Percentiles rank a stretch among this genome's conserved stretches.
phyloP scores from a whole-genome alignment of 1,284 basidiomycete species.

The Apiotrichum veenhuisii region DNA sequence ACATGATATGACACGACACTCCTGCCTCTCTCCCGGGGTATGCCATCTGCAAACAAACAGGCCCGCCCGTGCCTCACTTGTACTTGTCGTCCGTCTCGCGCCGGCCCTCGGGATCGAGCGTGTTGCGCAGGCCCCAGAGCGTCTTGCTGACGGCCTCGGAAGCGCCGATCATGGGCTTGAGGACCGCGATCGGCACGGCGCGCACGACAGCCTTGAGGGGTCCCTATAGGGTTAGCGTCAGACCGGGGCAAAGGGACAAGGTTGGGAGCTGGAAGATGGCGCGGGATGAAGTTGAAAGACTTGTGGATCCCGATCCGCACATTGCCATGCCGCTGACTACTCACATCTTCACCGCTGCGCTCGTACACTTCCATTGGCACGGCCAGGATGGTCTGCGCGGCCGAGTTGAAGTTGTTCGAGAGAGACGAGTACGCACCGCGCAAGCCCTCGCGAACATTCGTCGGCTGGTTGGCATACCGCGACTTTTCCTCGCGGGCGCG shows the following conservation, averaged over 20 bases:
- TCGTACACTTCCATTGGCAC: slow-evolving; percentile 99
- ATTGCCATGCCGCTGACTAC: slow-evolving; percentile 24
- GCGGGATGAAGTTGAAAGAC: too few species aligned
- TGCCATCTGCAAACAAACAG: too few species aligned
- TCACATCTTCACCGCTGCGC: slow-evolving; percentile 76
- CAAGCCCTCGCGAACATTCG: slow-evolving; percentile 78
- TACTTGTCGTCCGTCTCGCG: slow-evolving; percentile 83
- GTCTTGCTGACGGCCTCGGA: slow-evolving; percentile 95
- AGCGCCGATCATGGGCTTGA: slow-evolving; percentile 95
- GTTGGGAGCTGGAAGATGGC: slow-evolving; percentile 5
- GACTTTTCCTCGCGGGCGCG: slow-evolving; percentile 58
- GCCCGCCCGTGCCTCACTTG: slow-evolving; percentile 52
- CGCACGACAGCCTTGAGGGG: slow-evolving; percentile 86
- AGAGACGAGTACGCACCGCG: slow-evolving; percentile 83
- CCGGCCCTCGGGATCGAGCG: slow-evolving; percentile 72
- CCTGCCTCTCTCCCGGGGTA: too few species aligned
- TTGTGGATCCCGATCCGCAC: too few species aligned
- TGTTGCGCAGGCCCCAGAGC: slow-evolving; percentile 83
- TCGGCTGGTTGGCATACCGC: slow-evolving; percentile 86
- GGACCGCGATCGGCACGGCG: slow-evolving; percentile 91
- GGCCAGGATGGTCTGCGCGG: slow-evolving; percentile 95
- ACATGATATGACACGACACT: too few species aligned
- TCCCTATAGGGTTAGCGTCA: slow-evolving; percentile 56
- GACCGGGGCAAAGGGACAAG: background rate
- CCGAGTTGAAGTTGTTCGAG: slow-evolving; percentile 77